Percentiles rank a stretch among this genome's conserved stretches.
Evolutionary conservation across 2,329 filamentous ascomycete genomes (phyloP).

Genomic region (Scytalidium sp.): DNA sequence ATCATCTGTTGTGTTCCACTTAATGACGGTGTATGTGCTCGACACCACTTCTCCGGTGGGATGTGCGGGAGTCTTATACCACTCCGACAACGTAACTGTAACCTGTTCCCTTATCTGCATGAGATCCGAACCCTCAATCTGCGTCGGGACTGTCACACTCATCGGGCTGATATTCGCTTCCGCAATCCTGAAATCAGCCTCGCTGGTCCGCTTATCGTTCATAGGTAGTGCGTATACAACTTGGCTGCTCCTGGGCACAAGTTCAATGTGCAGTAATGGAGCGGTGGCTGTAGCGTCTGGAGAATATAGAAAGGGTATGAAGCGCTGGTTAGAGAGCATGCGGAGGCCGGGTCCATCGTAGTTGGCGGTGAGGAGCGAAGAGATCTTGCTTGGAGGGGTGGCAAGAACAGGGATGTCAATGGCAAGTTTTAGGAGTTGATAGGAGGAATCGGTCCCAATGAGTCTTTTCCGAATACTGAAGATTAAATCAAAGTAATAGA

Average conservation of each 20-base stretch:
- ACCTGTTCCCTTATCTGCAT: neutral
- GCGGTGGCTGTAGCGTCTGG: no score
- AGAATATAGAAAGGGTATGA: slow-evolving; percentile 10
- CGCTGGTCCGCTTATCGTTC: neutral
- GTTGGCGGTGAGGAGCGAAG: slow-evolving; percentile 3
- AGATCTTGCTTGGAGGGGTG: no score
- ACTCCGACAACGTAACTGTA: no score
- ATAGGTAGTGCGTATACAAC: neutral
- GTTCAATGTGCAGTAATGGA: slow-evolving; percentile 7
- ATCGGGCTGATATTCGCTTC: neutral
- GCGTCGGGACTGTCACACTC: neutral
- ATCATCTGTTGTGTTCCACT: no score
- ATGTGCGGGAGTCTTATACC: no score
- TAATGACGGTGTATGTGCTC: no score
- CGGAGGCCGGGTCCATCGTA: slow-evolving; percentile 15
- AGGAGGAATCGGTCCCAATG: neutral
- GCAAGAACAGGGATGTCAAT: slow-evolving; percentile 10
- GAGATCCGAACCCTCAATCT: neutral
- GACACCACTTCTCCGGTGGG: no score
- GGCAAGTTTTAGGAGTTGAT: slow-evolving; percentile 2
- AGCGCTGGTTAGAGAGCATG: slow-evolving; percentile 18
- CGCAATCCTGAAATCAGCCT: neutral
- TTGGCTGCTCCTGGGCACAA: slow-evolving; percentile 11
- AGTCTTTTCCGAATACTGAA: slow-evolving; percentile 2
- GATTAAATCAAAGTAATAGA: slow-evolving; percentile 7